Conservation (phyloP, 2,329 filamentous ascomycete species). For the Fusarium sp. region DNA sequence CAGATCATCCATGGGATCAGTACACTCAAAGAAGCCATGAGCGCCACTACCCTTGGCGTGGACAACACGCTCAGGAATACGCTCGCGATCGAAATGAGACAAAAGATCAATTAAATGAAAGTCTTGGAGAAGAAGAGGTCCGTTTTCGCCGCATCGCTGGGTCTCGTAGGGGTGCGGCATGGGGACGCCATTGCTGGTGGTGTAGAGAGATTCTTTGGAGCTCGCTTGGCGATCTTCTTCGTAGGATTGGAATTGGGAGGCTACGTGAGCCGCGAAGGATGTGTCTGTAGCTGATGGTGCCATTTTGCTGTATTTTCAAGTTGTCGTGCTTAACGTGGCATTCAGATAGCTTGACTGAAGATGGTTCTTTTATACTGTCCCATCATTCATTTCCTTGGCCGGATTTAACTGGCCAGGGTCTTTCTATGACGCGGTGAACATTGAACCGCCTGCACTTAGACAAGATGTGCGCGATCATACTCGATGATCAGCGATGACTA, state of each 20-base stretch:
- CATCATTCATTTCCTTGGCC: background rate
- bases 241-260: slow-evolving; percentile 52
- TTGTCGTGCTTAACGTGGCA: background rate
- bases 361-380: too few species aligned
- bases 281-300: slow-evolving; percentile 47
- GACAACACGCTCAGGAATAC: slow-evolving; percentile 71
- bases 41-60: slow-evolving; percentile 70
- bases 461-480: background rate
- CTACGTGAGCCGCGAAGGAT: slow-evolving; percentile 53
- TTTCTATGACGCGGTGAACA: slow-evolving; percentile 36
- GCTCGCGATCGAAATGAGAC: slow-evolving; percentile 70
- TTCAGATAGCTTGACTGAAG: background rate
- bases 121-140: slow-evolving; percentile 67
- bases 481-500: slow-evolving; percentile 9
- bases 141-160: slow-evolving; percentile 67
- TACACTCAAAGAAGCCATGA: slow-evolving; percentile 64
- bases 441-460: too few species aligned
- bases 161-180: slow-evolving; percentile 68
- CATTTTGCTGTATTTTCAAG: slow-evolving; percentile 17
- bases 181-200: slow-evolving; percentile 66
- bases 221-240: slow-evolving; percentile 54
- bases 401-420: background rate
- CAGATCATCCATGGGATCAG: slow-evolving; percentile 63
- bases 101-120: slow-evolving; percentile 72
- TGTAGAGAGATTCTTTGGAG: slow-evolving; percentile 60